Percentiles rank a stretch among this genome's conserved stretches.
These are phyloP conservation scores for Termitomyces heimii DNA, from an alignment of 768 basidiomycete genomes.

Conservation along the genomic window DNA sequence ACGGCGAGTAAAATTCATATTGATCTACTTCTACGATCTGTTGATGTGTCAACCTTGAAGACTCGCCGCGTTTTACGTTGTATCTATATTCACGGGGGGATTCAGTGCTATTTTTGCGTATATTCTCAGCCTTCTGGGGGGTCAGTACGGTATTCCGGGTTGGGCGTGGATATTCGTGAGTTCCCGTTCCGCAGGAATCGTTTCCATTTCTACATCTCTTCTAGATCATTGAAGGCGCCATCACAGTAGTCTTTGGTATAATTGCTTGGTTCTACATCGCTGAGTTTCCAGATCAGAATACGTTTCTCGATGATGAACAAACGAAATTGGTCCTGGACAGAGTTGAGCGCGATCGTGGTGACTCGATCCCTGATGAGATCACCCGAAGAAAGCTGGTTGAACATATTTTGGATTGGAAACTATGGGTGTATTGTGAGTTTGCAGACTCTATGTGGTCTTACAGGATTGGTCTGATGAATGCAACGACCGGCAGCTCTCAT, in stretches of 20 bases:
- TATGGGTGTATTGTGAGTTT: conserved; percentile 38
- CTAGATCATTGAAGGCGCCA: conserved; percentile 43
- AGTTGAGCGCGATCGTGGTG: conserved; percentile 44
- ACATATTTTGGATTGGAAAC: conserved; percentile 41
- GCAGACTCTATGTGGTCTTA: background rate
- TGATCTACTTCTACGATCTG: background rate
- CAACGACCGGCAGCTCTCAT: conserved; percentile 28
- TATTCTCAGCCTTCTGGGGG: conserved; percentile 33
- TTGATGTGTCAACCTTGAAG: conserved; percentile 17
- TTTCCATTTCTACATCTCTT: background rate
- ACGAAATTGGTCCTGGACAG: conserved; percentile 36
- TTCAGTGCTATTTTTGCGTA: conserved; percentile 47
- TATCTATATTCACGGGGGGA: conserved; percentile 36
- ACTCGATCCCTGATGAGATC: conserved; percentile 39
- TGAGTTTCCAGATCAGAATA: conserved; percentile 44
- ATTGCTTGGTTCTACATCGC: conserved; percentile 39
- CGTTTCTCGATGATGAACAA: conserved; percentile 34
- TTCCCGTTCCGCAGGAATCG: background rate
- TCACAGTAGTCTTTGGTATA: conserved; percentile 39
- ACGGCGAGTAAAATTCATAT: conserved; percentile 23
- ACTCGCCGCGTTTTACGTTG: conserved; percentile 41
- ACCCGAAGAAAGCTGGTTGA: conserved; percentile 27
- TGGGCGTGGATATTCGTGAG: conserved; percentile 53
- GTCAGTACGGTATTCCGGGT: conserved; percentile 33
- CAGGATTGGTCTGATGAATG: background rate